These are phyloP conservation scores for Lactarius sanguifluus DNA, from an alignment of 768 basidiomycete species.

Conservation along the genomic window DNA sequence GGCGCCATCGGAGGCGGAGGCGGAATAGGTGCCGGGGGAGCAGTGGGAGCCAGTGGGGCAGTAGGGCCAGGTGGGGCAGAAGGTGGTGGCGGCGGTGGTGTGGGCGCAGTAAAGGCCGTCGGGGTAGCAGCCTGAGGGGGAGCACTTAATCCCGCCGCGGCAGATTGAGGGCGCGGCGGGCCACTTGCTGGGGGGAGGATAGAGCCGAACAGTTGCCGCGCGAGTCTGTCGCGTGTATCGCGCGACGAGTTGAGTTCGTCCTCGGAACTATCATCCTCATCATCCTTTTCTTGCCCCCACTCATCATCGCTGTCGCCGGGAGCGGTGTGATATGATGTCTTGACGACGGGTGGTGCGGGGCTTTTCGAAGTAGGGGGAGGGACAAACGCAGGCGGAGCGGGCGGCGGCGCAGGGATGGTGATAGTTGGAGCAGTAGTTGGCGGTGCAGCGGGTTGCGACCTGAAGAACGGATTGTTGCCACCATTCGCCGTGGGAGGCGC, in stretches of 20 bases:
- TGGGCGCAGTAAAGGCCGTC: conserved; percentile 37
- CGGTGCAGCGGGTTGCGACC: conserved; percentile 43
- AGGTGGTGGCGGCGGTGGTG: conserved; percentile 43
- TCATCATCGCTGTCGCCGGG: conserved; percentile 65
- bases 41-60: conserved; percentile 26
- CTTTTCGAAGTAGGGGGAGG: conserved; percentile 42
- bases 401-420: conserved; percentile 27
- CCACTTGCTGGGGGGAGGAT: conserved; percentile 50
- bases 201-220: conserved; percentile 74
- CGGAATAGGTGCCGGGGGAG: conserved; percentile 42
- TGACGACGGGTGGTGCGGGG: conserved; percentile 54
- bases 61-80: conserved; percentile 39
- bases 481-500: conserved; percentile 42
- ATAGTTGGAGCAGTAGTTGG: conserved; percentile 28
- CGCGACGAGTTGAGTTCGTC: conserved; percentile 75
- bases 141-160: conserved; percentile 37
- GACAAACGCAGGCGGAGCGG: conserved; percentile 38
- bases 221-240: conserved; percentile 65
- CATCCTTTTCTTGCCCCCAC: conserved; percentile 81
- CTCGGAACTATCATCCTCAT: conserved; percentile 68
- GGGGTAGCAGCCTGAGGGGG: conserved; percentile 32
- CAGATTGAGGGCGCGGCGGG: conserved; percentile 50
- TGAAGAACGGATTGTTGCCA: conserved; percentile 77
- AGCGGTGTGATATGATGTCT: conserved; percentile 61
- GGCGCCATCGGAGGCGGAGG: conserved; percentile 37